Evolutionary conservation across 1,139 yeast genomes (phyloP), one percentile per base, ranked within the genome.

Genomic region (Yamadazyma jaroonii): DNA sequence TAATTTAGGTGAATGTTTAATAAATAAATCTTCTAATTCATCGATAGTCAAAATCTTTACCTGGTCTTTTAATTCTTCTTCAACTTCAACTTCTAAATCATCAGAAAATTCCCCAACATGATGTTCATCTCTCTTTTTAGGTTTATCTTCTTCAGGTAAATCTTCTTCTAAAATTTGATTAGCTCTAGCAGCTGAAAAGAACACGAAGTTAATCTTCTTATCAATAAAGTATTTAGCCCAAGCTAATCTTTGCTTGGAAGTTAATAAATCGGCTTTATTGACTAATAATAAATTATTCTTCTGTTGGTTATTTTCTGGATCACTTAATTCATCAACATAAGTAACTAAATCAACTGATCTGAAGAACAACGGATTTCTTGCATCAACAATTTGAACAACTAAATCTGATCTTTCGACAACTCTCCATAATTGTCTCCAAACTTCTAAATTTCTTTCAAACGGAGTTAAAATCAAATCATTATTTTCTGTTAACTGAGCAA

Each of bases 381-480:
- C 97, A 67, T 94, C 99, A 24, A 92, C 98, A 67, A 94, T 94
- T 59, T 94, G 99, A 4, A 94, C 97, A 33, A 94, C 79, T 52
- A 94, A 72, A 61, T 92, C 97, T 34, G 94, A 85, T 56, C 98
- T 77, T 60, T 94, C 99, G 12, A 90, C 88, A 36, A 94, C 99
- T 64, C 99, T 77, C 99, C 99, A 94, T 49, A 94, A 69, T 63
- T 94, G 99, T 59, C 94, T 81, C 99, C 99, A 94, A 43, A 94
- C 97, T 68, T 92, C 97, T 49, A 94, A 72, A 58, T 94, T 94
- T 63, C 98, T 79, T 66, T 94, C 99, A 57, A 92, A 94, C 2
- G 99, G 99, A 0, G 99, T 94, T 59, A 94, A 73, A 45, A 90
- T 68, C 51, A 94, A 69, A 57, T 92, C 96, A 47, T 77, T 79